Evolutionary conservation across 2,329 filamentous ascomycete species (phyloP).

Genomic region (Colletotrichum tropicale): DNA sequence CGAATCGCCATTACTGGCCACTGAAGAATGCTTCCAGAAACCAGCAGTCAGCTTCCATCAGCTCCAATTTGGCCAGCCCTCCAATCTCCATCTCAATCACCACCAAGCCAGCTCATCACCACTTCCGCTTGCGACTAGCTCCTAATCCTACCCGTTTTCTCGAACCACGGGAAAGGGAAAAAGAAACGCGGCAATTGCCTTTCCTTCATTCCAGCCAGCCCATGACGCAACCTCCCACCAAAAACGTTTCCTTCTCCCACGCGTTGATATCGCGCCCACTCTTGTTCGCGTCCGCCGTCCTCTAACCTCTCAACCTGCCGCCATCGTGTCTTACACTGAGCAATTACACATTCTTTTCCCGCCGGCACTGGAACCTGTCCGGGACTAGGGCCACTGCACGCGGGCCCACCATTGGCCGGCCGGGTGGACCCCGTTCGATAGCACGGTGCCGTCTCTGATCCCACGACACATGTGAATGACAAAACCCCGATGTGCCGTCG

Average conservation of each 20-base stretch:
- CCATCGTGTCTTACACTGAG: constrained; percentile 2
- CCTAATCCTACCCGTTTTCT: not conserved
- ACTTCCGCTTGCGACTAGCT: not conserved
- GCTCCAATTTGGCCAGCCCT: not conserved
- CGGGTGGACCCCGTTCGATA: not conserved
- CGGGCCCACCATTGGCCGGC: constrained; percentile 7
- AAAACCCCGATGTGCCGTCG: not conserved
- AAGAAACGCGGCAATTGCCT: not conserved
- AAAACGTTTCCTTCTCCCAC: not conserved
- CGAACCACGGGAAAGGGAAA: not conserved
- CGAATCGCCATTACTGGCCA: not conserved
- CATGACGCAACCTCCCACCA: not conserved
- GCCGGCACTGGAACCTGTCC: not conserved
- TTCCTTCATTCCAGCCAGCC: not conserved
- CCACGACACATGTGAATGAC: constrained; percentile 20
- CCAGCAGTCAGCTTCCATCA: not conserved
- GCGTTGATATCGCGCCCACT: not conserved
- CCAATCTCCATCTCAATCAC: not conserved
- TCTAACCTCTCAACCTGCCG: not conserved
- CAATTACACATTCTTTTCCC: constrained; percentile 14
- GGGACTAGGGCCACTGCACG: not conserved
- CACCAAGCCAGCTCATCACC: not conserved
- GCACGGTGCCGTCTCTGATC: constrained; percentile 1
- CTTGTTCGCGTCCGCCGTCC: not conserved
- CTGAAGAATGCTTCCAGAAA: constrained; percentile 7